Evolutionary conservation across 441 rosid genomes (phyloP), one percentile per base, ranked within the genome.

Genomic region (Macaranga tanarius): DNA sequence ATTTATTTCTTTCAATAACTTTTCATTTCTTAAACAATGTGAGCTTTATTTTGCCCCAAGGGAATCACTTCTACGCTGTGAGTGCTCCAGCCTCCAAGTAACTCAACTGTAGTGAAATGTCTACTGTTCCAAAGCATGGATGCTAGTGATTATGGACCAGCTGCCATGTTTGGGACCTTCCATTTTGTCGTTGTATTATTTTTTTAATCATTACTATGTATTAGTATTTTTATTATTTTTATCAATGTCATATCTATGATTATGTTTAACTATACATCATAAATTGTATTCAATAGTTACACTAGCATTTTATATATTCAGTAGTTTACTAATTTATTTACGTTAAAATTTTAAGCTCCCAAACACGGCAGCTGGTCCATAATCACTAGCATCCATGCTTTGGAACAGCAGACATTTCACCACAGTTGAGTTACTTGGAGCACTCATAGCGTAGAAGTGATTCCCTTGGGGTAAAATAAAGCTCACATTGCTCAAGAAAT

Each of bases 141-240:
- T 61, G 93, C 85, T 66, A 89, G 83, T 2, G 83, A 85, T 23
- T 79, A 85, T 55, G 98, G 98, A 60, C 96, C 94, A 0, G 91
- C 92, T 3, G 96, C 87, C 5, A 88, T 91, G 12, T 88, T 89
- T 11, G 94, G 97, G 78, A 91, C 89, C 79, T 93, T 90, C 82
- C 98, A 91, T n/a, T n/a, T n/a, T n/a, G n/a, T n/a, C n/a, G n/a
- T n/a, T n/a, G n/a, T n/a, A n/a, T n/a, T n/a, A n/a, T n/a, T n/a
- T n/a, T n/a, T n/a, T n/a, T n/a, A n/a, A n/a, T n/a, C n/a, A n/a
- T n/a, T n/a, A n/a, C n/a, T n/a, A n/a, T n/a, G n/a, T n/a, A n/a
- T n/a, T n/a, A n/a, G n/a, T n/a, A n/a, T n/a, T n/a, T n/a, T n/a
- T n/a, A n/a, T n/a, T n/a, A n/a, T n/a, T n/a, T n/a, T n/a, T n/a